Conservation (phyloP, 345 rosid genomes). For the Gossypium stocksii region DNA sequence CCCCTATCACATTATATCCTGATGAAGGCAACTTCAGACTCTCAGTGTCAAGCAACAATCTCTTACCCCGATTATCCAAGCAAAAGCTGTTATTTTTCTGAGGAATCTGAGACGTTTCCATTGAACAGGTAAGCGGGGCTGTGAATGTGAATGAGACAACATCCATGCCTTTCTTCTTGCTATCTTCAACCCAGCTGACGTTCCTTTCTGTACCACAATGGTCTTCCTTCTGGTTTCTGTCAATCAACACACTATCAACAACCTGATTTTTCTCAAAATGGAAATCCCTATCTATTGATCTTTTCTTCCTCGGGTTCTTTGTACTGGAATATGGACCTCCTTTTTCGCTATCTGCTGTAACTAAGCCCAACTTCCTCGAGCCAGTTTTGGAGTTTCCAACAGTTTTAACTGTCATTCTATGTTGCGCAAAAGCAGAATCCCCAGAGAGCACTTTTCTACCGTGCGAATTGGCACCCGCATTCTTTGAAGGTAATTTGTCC, state of each 20-base stretch:
- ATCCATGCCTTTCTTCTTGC: slow-evolving; percentile 64
- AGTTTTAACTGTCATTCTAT: slow-evolving; percentile 34
- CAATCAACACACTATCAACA: slow-evolving; percentile 24
- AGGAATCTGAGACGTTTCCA: slow-evolving; percentile 31
- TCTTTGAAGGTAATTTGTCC: slow-evolving; percentile 44
- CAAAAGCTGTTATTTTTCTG: slow-evolving; percentile 26
- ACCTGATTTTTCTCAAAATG: slow-evolving; percentile 39
- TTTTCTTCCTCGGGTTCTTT: slow-evolving; percentile 59
- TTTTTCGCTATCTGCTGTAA: slow-evolving; percentile 33
- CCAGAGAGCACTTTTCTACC: slow-evolving; percentile 37
- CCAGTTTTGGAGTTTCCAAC: slow-evolving; percentile 42
- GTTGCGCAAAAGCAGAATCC: slow-evolving; percentile 32
- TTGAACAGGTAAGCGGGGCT: slow-evolving; percentile 53
- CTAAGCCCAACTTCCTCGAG: slow-evolving; percentile 50
- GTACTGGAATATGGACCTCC: slow-evolving; percentile 30
- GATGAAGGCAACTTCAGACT: slow-evolving; percentile 42
- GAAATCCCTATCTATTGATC: slow-evolving; percentile 47
- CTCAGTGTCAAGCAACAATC: slow-evolving; percentile 44
- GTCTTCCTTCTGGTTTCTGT: slow-evolving; percentile 34
- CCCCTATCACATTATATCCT: slow-evolving; percentile 60
- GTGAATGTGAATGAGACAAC: slow-evolving; percentile 81
- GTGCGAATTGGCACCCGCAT: slow-evolving; percentile 31
- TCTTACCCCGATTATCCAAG: slow-evolving; percentile 37
- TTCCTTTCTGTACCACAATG: slow-evolving; percentile 30
- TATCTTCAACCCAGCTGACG: slow-evolving; percentile 46